Base-by-base conservation (phyloP, 2,329 filamentous ascomycete species). In the Sclerotinia nivalis region DNA sequence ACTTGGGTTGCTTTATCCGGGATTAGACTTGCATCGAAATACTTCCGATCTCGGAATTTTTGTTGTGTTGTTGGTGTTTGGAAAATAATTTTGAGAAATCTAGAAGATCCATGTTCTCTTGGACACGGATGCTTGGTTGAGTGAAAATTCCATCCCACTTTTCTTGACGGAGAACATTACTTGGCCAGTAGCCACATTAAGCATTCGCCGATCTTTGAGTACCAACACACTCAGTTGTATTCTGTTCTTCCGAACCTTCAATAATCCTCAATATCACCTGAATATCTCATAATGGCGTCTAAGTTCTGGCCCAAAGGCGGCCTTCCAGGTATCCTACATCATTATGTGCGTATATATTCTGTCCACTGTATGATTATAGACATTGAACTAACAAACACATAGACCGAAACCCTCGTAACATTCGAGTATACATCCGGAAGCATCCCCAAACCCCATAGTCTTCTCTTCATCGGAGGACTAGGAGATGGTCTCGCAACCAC, bases 401-500 rank as follows among this genome's bases (percentile, higher is more conserved):
- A 82, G 80, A 80, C 80, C 22, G 80, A 82, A 70, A 79, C 76
- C 5, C 77, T 81, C 28, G 77, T 80, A 20, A 74, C 74, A 8
- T 82, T 82, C 71, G 80, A 82, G 71, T 81, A 80, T 69, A 78
- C 78, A 9, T 76, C 78, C 31, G 73, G 68, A 56, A 71, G 70
- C 37, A 59, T 71, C 43, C 74, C 72, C 25, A 78, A 80, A 73
- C 80, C 78, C 18, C 81, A 86, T 78, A 85, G 81, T 28, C 76
- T 87, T 68, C 77, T 87, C 72, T 87, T 83, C 79, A 78, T 87
- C 70, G 84, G 83, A 68, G 85, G 85, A 54, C 81, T 87, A 8
- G 81, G 81, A 64, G 85, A 87, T 74, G 84, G 84, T 40, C 79
- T 84, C 37, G 80, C 84, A 58, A 83, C 82, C 18, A 83, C 85